A percentile compares a stretch with the other conserved stretches of the same genome.
phyloP scores from a whole-genome alignment of 1,284 basidiomycete species.

The Ceratobasidium sp. region DNA sequence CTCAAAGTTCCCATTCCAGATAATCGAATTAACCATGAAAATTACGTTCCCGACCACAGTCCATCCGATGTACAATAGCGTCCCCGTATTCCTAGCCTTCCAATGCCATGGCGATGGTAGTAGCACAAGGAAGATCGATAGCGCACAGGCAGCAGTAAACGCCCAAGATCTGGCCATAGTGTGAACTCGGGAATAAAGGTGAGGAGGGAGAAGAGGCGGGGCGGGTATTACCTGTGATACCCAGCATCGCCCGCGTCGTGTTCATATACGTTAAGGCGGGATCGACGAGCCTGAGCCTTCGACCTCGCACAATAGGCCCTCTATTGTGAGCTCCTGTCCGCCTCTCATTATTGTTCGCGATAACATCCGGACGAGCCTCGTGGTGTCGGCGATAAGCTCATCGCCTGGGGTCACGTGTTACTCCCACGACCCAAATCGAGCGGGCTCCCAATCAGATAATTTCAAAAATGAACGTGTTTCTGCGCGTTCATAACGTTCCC shows the following conservation, averaged over 20 bases:
- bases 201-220: neutral
- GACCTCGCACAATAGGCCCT: constrained; percentile 18
- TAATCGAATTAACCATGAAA: constrained; percentile 71
- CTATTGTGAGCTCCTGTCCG: constrained; percentile 16
- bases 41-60: constrained; percentile 69
- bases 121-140: constrained; percentile 65
- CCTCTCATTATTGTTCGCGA: constrained; percentile 9
- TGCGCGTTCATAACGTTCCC: too few species aligned
- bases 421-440: neutral
- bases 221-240: neutral
- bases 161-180: constrained; percentile 24
- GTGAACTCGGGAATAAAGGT: neutral
- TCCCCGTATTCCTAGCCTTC: constrained; percentile 73
- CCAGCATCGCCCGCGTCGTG: neutral
- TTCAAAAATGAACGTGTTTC: too few species aligned
- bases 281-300: constrained; percentile 8
- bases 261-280: constrained; percentile 4
- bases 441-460: neutral
- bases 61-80: constrained; percentile 77
- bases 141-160: constrained; percentile 57
- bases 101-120: constrained; percentile 75
- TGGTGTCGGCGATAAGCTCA: constrained; percentile 15
- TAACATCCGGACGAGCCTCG: constrained; percentile 10
- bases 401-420: neutral
- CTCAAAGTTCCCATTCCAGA: constrained; percentile 73